Percentiles rank a stretch among this genome's conserved stretches.
Conservation (phyloP, 495 filamentous ascomycete genomes). For the Bacidia gigantensis region DNA sequence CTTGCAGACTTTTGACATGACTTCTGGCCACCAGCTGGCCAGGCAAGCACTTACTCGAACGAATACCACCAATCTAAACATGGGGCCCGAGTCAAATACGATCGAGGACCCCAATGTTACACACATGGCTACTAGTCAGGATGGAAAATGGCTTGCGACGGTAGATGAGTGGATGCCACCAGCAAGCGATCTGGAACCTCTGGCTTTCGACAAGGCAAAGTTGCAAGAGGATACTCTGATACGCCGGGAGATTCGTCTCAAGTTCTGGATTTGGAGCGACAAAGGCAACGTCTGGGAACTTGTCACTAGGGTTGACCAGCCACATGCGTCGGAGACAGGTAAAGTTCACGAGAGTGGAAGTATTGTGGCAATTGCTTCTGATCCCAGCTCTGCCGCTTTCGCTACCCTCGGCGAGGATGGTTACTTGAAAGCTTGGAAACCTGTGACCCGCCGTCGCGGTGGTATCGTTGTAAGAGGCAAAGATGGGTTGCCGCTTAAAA, state of each 20-base stretch:
- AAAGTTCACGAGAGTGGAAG: conserved; percentile 33
- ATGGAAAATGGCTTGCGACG: conserved; percentile 85
- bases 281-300: conserved; percentile 54
- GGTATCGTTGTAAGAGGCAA: conserved; percentile 43
- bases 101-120: conserved; percentile 63
- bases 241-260: conserved; percentile 60
- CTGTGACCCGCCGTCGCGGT: conserved; percentile 47
- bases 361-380: conserved; percentile 56
- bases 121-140: conserved; percentile 53
- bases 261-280: conserved; percentile 74
- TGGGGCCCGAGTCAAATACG: conserved; percentile 50
- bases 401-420: conserved; percentile 74
- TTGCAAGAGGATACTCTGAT: conserved; percentile 29
- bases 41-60: conserved; percentile 81
- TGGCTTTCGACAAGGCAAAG: conserved; percentile 28
- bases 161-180: conserved; percentile 81
- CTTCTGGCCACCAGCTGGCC: conserved; percentile 53
- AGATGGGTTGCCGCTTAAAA: conserved; percentile 39
- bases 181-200: conserved; percentile 42
- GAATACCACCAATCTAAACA: conserved; percentile 66
- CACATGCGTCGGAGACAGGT: conserved; percentile 41
- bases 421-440: conserved; percentile 62
- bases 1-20: conserved; percentile 74
- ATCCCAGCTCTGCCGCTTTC: conserved; percentile 54
- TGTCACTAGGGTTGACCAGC: conserved; percentile 65